phyloP scores from a whole-genome alignment of 139 green algal genomes.

The Volvox africanus region DNA sequence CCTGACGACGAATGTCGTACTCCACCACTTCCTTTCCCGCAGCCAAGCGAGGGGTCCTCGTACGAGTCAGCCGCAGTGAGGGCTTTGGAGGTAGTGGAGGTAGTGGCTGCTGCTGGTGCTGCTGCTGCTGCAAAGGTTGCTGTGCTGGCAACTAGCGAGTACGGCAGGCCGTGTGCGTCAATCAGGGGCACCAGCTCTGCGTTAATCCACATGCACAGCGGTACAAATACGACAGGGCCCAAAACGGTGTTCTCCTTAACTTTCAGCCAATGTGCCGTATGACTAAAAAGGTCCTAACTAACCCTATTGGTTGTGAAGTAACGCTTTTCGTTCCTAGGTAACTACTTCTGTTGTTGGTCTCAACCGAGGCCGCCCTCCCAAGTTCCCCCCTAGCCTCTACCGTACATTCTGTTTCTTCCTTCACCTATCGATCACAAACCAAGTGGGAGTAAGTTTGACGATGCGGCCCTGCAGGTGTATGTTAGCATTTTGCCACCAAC shows the following conservation, averaged over 20 bases:
- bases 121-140: background rate
- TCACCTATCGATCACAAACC: too few species aligned
- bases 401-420: too few species aligned
- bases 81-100: too few species aligned
- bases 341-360: too few species aligned
- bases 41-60: background rate
- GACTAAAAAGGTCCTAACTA: background rate
- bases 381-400: too few species aligned
- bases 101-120: background rate
- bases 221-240: background rate
- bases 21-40: background rate
- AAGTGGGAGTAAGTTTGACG: too few species aligned
- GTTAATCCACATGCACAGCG: background rate
- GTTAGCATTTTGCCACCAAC: too few species aligned
- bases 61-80: background rate
- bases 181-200: conserved; percentile 24
- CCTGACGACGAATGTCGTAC: background rate
- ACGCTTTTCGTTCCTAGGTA: too few species aligned
- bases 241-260: background rate
- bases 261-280: background rate
- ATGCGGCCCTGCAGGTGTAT: too few species aligned
- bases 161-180: conserved; percentile 17
- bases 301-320: background rate
- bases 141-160: background rate
- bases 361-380: background rate